These are phyloP conservation scores for Oryza punctata DNA, from an alignment of 176 grass and related monocot genomes.

Conservation along the genomic window DNA sequence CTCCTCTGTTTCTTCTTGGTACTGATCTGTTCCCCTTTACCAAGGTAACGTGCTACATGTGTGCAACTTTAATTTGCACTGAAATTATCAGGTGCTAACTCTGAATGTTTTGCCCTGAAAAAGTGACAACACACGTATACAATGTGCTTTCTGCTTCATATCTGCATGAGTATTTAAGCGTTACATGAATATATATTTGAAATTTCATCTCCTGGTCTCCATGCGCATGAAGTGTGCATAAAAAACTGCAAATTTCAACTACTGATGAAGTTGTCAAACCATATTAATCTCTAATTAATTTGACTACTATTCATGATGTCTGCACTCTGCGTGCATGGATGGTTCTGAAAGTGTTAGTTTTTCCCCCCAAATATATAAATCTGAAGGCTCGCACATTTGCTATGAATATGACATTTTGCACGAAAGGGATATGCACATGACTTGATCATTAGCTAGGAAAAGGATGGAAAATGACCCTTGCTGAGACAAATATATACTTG, in stretches of 20 bases:
- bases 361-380: neutral
- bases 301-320: slow-evolving; percentile 19
- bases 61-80: neutral
- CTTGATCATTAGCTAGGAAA: slow-evolving; percentile 20
- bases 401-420: slow-evolving; percentile 12
- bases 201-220: neutral
- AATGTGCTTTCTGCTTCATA: neutral
- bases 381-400: neutral
- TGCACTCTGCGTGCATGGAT: neutral
- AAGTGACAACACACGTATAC: neutral
- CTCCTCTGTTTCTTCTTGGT: neutral
- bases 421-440: slow-evolving; percentile 29
- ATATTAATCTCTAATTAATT: too few relatives aligned
- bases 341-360: slow-evolving; percentile 10
- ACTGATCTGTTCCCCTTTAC: neutral
- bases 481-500: neutral
- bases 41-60: neutral
- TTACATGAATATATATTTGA: neutral
- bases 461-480: neutral
- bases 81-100: neutral
- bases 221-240: neutral
- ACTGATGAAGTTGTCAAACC: neutral
- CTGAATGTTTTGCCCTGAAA: neutral
- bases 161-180: neutral
- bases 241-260: slow-evolving; percentile 1